phyloP scores from a whole-genome alignment of 495 filamentous ascomycete species.

The Lasiosphaeria hispida region DNA sequence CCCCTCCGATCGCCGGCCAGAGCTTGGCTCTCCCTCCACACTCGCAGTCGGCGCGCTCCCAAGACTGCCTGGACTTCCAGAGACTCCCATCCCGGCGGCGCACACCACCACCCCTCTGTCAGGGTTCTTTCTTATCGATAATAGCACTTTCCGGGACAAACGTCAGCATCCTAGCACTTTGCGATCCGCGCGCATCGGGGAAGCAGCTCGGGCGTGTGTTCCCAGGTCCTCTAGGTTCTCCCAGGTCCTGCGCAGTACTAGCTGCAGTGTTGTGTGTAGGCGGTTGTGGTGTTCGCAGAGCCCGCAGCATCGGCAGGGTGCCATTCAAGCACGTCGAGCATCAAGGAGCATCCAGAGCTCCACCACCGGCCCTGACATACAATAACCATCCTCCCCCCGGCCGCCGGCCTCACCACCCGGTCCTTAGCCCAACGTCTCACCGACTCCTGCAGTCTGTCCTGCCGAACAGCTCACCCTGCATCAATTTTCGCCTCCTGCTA shows the following conservation, averaged over 20 bases:
- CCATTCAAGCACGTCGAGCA: too few species aligned
- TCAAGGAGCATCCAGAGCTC: background rate
- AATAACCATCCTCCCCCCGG: too few species aligned
- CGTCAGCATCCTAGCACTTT: too few species aligned
- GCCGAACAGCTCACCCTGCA: slow-evolving; percentile 27
- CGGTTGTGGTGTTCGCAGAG: too few species aligned
- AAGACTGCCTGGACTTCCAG: background rate
- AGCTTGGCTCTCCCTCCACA: background rate
- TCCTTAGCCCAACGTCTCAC: slow-evolving; percentile 19
- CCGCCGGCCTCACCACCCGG: background rate
- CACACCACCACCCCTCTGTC: background rate
- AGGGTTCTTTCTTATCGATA: slow-evolving; percentile 4
- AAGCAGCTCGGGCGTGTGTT: background rate
- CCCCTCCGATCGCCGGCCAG: background rate
- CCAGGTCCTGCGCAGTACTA: background rate
- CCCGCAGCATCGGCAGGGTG: too few species aligned
- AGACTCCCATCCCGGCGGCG: background rate
- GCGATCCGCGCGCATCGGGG: background rate
- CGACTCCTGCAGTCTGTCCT: slow-evolving; percentile 24
- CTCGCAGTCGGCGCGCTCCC: too few species aligned
- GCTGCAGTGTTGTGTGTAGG: background rate
- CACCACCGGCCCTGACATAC: background rate
- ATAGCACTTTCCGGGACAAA: background rate
- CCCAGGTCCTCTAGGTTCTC: background rate
- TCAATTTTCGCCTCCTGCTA: slow-evolving; percentile 15